A percentile compares a stretch with the other conserved stretches of the same genome.
phyloP scores from a whole-genome alignment of 2,329 filamentous ascomycete genomes.

The Calonectria pteridis region DNA sequence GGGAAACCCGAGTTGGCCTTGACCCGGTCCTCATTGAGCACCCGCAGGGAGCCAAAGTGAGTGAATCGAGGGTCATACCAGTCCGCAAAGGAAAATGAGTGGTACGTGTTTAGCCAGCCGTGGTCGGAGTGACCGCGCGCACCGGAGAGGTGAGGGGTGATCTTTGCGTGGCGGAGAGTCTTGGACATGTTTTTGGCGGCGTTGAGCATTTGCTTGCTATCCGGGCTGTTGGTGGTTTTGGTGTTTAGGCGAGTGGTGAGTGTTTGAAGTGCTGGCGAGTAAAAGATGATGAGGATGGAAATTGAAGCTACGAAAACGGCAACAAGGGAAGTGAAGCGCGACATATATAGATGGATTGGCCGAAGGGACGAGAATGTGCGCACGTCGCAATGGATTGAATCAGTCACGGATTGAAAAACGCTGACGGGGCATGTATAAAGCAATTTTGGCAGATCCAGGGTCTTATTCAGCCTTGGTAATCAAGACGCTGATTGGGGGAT shows the following conservation, averaged over 20 bases:
- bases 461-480: conserved; percentile 40
- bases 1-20: conserved; percentile 81
- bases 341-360: conserved; percentile 53
- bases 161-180: conserved; percentile 75
- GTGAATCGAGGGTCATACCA: conserved; percentile 76
- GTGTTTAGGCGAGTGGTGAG: conserved; percentile 35
- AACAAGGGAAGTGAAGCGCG: conserved; percentile 47
- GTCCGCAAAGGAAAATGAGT: conserved; percentile 86
- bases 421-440: conserved; percentile 43
- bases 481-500: conserved; percentile 33
- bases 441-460: conserved; percentile 22
- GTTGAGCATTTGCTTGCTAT: conserved; percentile 50
- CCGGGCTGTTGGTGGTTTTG: conserved; percentile 24
- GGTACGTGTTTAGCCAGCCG: conserved; percentile 89
- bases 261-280: conserved; percentile 37
- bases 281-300: conserved; percentile 53
- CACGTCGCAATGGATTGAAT: conserved; percentile 27
- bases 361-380: conserved; percentile 45
- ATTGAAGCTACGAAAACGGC: conserved; percentile 53
- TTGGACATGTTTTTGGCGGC: conserved; percentile 68
- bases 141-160: conserved; percentile 79
- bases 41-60: conserved; percentile 81
- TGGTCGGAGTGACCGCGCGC: conserved; percentile 83
- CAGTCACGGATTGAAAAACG: conserved; percentile 41
- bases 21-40: conserved; percentile 91